Conservation (phyloP, 2,329 filamentous ascomycete genomes). For the Pezicula rhizophila region DNA sequence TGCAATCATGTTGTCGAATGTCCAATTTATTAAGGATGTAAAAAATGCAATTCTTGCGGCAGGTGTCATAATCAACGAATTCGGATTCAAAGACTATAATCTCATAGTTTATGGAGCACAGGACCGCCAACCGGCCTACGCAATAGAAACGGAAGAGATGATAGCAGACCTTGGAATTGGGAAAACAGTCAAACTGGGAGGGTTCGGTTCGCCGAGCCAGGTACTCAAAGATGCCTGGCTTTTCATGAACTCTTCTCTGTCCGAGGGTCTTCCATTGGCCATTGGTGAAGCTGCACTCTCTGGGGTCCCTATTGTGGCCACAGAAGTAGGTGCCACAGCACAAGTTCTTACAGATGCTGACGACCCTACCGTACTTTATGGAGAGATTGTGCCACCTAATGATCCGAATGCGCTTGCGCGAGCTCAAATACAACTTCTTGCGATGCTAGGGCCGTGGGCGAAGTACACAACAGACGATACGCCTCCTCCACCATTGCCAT, state of each 20-base stretch:
- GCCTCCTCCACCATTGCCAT: conserved; percentile 35
- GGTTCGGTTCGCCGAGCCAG: conserved; percentile 49
- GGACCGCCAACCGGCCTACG: conserved; percentile 48
- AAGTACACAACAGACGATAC: conserved; percentile 46
- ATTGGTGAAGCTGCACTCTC: conserved; percentile 46
- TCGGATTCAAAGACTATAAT: conserved; percentile 49
- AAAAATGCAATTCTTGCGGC: conserved; percentile 48
- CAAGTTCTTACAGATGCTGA: conserved; percentile 40
- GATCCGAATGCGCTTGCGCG: conserved; percentile 51
- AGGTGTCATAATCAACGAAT: conserved; percentile 50
- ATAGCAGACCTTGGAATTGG: conserved; percentile 49
- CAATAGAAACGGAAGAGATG: conserved; percentile 50
- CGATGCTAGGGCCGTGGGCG: conserved; percentile 53
- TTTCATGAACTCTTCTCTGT: conserved; percentile 49
- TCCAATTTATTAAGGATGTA: conserved; percentile 44
- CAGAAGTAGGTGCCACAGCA: conserved; percentile 46
- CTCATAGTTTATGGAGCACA: conserved; percentile 49
- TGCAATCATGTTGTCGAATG: conserved; percentile 49
- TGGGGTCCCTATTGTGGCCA: conserved; percentile 46
- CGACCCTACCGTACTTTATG: conserved; percentile 37
- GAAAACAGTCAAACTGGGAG: conserved; percentile 43
- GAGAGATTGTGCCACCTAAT: conserved; percentile 54
- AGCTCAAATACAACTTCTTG: conserved; percentile 53
- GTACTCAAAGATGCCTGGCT: conserved; percentile 51
- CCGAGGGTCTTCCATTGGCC: conserved; percentile 44